phyloP scores from a whole-genome alignment of 495 filamentous ascomycete species.

The Aspergillus hancockii region DNA sequence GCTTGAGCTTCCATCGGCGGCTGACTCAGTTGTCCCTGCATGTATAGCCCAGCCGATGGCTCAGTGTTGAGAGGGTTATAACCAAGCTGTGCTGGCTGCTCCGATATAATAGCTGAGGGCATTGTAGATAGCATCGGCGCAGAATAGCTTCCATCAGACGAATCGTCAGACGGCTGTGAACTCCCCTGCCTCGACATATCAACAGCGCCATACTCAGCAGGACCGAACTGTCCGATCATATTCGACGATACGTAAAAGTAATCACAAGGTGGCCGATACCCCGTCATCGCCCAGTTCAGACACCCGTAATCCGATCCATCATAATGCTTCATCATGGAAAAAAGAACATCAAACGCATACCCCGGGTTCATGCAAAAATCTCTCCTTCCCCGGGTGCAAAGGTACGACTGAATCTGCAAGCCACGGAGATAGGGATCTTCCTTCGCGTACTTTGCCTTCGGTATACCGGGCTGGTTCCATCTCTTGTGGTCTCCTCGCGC shows the following conservation, averaged over 20 bases:
- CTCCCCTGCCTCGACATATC: background rate
- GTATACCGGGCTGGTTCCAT: conserved; percentile 4
- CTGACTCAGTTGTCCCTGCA: background rate
- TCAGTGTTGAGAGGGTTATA: background rate
- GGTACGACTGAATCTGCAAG: background rate
- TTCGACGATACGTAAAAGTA: background rate
- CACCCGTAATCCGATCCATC: background rate
- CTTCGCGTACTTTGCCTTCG: background rate
- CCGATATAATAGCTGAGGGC: background rate
- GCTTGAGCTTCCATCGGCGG: background rate
- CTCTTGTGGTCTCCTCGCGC: conserved; percentile 12
- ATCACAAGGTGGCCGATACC: background rate
- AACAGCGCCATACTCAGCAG: background rate
- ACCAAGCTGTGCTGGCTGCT: background rate
- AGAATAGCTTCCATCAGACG: background rate
- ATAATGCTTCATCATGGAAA: background rate
- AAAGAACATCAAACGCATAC: conserved; percentile 1
- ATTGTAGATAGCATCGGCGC: background rate
- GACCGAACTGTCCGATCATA: background rate
- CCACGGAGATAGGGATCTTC: background rate
- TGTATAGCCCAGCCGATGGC: background rate
- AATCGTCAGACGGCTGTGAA: background rate
- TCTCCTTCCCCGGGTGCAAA: background rate
- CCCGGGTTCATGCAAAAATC: background rate
- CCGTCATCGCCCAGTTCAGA: conserved; percentile 1